Evolutionary conservation across 2,329 filamentous ascomycete species (phyloP), one percentile per base, ranked within the genome.

Genomic region (Ophiobolus disseminans): DNA sequence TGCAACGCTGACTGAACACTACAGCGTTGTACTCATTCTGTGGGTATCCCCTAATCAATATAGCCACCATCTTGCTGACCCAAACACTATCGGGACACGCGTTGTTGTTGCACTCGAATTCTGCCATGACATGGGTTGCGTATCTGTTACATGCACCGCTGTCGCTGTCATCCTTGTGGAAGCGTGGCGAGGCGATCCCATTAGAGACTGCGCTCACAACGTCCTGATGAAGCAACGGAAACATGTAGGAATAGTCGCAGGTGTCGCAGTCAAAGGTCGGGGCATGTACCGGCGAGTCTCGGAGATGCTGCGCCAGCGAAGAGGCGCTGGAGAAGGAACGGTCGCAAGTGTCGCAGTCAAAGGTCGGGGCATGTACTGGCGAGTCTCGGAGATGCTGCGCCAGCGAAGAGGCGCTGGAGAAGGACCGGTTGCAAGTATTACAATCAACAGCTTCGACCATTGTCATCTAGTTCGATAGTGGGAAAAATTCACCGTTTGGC

Each of bases 1-100:
- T 50, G 40, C 57, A 62, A 10, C 55, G 45, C 42, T 62, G 59
- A 23, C 51, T 55, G 30, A 32, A 62, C 17, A 64, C 55, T 3
- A 58, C 40, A 38, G 57, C 57, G 17, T 55, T 62, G 44, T 64
- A 62, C 22, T 49, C 53, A 42, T 53, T 57, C 9, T 16, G 16
- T 8, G 21, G 4, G 40, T 57, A 62, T 45, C 55, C 46, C 26
- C 32, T 38, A 16, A 61, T 64, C 23, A 30, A 11, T 1, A 55
- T 57, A 23, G 57, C 34, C 5, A 64, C 50, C 16, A 42, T 45
- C 20, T 38, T 41, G 38, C 58, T 64, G 19, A 22, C 35, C 58
- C 59, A 64, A 17, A 36, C 40, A 4, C 8, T 5, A 10, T 35
- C 48, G 11, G 5, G 19, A 47, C 58, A 63, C 28, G 9, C 2